Percentiles rank a stretch among this genome's conserved stretches.
Conservation (phyloP, 441 rosid genomes). For the Viola pubescens region DNA sequence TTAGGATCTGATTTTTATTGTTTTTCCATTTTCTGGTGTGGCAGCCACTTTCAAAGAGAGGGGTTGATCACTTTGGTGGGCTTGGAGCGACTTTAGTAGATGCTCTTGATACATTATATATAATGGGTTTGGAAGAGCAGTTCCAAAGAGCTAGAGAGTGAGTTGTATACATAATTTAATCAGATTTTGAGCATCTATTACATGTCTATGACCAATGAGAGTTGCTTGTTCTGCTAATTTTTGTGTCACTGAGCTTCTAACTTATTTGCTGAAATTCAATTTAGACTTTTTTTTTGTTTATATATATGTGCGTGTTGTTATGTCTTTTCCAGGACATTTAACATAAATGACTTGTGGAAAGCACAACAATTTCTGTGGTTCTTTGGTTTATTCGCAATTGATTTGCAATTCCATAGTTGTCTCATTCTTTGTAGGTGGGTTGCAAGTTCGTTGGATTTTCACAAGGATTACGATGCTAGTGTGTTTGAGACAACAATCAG, state of each 20-base stretch:
- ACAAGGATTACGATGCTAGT: slow-evolving; percentile 89
- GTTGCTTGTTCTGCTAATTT: too few relatives aligned
- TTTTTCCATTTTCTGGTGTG: neutral
- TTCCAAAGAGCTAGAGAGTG: slow-evolving; percentile 91
- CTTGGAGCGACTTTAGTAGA: slow-evolving; percentile 94
- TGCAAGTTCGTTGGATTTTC: slow-evolving; percentile 75
- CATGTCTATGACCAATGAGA: too few relatives aligned
- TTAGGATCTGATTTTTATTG: slow-evolving; percentile 5
- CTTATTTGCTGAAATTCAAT: too few relatives aligned
- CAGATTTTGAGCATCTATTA: neutral
- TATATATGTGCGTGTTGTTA: too few relatives aligned
- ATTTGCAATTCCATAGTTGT: neutral
- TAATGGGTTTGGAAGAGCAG: slow-evolving; percentile 92
- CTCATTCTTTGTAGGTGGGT: slow-evolving; percentile 69
- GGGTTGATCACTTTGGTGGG: slow-evolving; percentile 91
- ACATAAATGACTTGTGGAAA: too few relatives aligned
- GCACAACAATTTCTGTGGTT: too few relatives aligned
- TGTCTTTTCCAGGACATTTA: too few relatives aligned
- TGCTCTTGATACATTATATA: slow-evolving; percentile 81
- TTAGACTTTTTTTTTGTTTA: too few relatives aligned
- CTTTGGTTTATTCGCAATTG: too few relatives aligned
- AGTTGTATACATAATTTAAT: slow-evolving; percentile 20
- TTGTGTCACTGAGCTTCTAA: too few relatives aligned
- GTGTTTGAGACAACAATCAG: slow-evolving; percentile 99
- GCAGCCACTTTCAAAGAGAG: slow-evolving; percentile 91